These are phyloP conservation scores for Westerdykella sp. DNA, from an alignment of 2,329 filamentous ascomycete species.

Conservation along the genomic window DNA sequence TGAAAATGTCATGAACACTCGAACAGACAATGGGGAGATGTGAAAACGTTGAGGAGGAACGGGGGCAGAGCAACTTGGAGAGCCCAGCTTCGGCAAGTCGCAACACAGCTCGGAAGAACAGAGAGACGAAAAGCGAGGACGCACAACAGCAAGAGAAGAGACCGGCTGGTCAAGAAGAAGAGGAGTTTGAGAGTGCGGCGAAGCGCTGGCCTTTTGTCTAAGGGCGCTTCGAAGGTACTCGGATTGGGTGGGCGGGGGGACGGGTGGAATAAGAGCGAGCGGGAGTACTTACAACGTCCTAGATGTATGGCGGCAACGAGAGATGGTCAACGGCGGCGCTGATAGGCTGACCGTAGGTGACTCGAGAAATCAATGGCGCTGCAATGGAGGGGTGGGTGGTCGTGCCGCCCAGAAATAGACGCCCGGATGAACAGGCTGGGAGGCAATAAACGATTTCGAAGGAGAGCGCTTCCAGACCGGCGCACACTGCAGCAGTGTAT, in stretches of 20 bases:
- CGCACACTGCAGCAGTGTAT: slow-evolving; percentile 16
- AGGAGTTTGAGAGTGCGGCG: slow-evolving; percentile 24
- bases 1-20: slow-evolving; percentile 30
- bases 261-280: slow-evolving; percentile 30
- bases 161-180: slow-evolving; percentile 35
- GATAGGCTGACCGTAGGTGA: slow-evolving; percentile 27
- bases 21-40: slow-evolving; percentile 10
- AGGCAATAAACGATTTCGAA: slow-evolving; percentile 25
- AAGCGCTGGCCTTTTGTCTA: slow-evolving; percentile 38
- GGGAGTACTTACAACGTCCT: slow-evolving; percentile 35
- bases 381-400: slow-evolving; percentile 15
- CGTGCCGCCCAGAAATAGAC: slow-evolving; percentile 37
- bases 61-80: slow-evolving; percentile 25
- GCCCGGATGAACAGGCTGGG: slow-evolving; percentile 28
- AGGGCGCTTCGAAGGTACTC: slow-evolving; percentile 32
- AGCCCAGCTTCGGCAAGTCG: slow-evolving; percentile 36
- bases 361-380: slow-evolving; percentile 20
- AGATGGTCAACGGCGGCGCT: slow-evolving; percentile 17
- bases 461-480: slow-evolving; percentile 25
- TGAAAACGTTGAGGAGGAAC: slow-evolving; percentile 22
- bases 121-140: slow-evolving; percentile 26
- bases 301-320: slow-evolving; percentile 35
- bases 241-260: slow-evolving; percentile 19
- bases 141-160: slow-evolving; percentile 35
- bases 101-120: slow-evolving; percentile 11